phyloP scores from a whole-genome alignment of 1,284 basidiomycete species.

The Pyrrhoderma lamaoense region DNA sequence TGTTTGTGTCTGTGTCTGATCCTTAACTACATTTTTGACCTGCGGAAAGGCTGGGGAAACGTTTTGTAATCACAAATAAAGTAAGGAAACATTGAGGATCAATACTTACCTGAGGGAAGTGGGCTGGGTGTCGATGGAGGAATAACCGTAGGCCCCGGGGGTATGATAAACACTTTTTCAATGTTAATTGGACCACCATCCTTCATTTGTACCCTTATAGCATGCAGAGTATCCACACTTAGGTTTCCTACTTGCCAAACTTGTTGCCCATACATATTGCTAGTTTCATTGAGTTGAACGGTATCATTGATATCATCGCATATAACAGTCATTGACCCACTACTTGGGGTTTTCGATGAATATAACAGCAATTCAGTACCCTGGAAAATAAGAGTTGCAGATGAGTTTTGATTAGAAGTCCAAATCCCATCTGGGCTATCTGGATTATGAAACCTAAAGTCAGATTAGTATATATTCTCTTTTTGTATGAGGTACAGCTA shows the following conservation, averaged over 20 bases:
- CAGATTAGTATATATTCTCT: no score
- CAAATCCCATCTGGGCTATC: constrained; percentile 1
- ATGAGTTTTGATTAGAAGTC: constrained; percentile 7
- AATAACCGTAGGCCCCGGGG: constrained; percentile 1
- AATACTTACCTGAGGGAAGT: constrained; percentile 8
- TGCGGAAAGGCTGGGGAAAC: constrained; percentile 1
- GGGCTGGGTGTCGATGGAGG: constrained; percentile 9
- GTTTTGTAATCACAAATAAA: neutral
- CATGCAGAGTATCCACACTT: constrained; percentile 7
- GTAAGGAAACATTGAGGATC: neutral
- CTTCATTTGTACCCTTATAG: constrained; percentile 6
- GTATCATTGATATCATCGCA: neutral
- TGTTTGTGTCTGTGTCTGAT: no score
- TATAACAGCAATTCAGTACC: constrained; percentile 8
- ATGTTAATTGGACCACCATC: constrained; percentile 9
- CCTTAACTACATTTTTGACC: no score
- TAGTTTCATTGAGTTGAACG: constrained; percentile 1
- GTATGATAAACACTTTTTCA: constrained; percentile 10
- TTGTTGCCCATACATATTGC: neutral
- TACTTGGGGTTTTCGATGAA: constrained; percentile 4
- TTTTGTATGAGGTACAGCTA: no score
- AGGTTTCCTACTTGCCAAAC: neutral
- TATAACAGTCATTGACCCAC: constrained; percentile 8
- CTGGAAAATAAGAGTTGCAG: constrained; percentile 11
- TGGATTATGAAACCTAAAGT: no score